Conservation (phyloP, 345 rosid species). For the Citrus inodora region DNA sequence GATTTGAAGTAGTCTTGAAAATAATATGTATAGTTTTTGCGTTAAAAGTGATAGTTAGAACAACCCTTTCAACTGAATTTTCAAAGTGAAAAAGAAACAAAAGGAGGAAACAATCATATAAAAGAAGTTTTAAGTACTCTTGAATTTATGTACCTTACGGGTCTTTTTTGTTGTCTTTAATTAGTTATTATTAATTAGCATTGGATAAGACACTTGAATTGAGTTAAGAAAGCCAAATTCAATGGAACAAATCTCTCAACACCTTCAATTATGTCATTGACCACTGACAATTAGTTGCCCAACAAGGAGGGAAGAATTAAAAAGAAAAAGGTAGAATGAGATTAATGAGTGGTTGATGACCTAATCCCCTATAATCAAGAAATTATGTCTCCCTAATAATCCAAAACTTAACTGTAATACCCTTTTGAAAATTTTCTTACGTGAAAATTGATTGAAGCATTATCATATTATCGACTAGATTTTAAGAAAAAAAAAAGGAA, state of each 20-base stretch:
- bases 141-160: slow-evolving; percentile 12
- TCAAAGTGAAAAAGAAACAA: slow-evolving; percentile 9
- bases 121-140: slow-evolving; percentile 10
- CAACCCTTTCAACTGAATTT: slow-evolving; percentile 1
- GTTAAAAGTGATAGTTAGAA: not conserved
- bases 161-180: slow-evolving; percentile 4
- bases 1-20: not conserved
- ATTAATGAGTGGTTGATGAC: slow-evolving; percentile 13
- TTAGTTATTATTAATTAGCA: not conserved
- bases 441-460: not conserved
- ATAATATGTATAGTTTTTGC: not conserved
- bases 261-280: slow-evolving; percentile 34
- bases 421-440: not conserved
- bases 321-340: not conserved
- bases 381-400: not conserved
- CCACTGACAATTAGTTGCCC: slow-evolving; percentile 36
- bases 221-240: slow-evolving; percentile 33
- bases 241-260: slow-evolving; percentile 31
- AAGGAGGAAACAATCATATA: slow-evolving; percentile 14
- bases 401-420: slow-evolving; percentile 14
- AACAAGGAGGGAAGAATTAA: slow-evolving; percentile 25
- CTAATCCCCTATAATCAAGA: slow-evolving; percentile 23
- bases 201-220: slow-evolving; percentile 16
- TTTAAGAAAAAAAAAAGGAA: not conserved
- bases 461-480: slow-evolving; percentile 11